Evolutionary conservation across 1,284 basidiomycete genomes (phyloP).

Genomic region (Tilletiopsis washingtonensis): DNA sequence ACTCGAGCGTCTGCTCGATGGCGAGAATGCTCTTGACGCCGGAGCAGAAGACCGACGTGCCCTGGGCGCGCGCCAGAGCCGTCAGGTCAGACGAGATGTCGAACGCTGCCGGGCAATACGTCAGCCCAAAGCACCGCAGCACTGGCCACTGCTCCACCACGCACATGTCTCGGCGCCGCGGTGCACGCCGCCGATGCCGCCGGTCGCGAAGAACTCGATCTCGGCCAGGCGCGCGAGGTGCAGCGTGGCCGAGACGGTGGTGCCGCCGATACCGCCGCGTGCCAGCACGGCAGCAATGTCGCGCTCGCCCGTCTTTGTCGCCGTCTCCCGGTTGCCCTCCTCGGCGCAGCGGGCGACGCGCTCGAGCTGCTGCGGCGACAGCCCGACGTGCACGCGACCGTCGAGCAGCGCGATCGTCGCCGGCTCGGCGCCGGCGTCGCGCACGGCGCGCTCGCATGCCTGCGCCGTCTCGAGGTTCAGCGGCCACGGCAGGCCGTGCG

Average conservation of each 20-base stretch:
- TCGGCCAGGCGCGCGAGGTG: slow-evolving; percentile 41
- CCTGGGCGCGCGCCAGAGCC: slow-evolving; percentile 37
- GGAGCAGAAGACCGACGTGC: slow-evolving; percentile 72
- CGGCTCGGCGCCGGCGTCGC: slow-evolving; percentile 67
- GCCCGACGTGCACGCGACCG: slow-evolving; percentile 78
- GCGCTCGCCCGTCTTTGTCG: slow-evolving; percentile 73
- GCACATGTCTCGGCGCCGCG: slow-evolving; percentile 77
- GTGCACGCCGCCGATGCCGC: slow-evolving; percentile 73
- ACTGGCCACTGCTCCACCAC: slow-evolving; percentile 29
- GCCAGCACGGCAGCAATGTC: slow-evolving; percentile 75
- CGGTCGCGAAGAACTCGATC: slow-evolving; percentile 47
- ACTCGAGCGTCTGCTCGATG: slow-evolving; percentile 84
- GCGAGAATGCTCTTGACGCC: slow-evolving; percentile 93
- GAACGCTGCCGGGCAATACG: no score
- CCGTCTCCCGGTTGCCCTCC: slow-evolving; percentile 18
- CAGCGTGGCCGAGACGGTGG: slow-evolving; percentile 78
- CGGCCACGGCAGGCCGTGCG: slow-evolving; percentile 65
- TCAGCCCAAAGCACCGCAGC: background rate
- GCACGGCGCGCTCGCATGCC: slow-evolving; percentile 70
- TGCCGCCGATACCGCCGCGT: slow-evolving; percentile 63
- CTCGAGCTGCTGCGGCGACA: slow-evolving; percentile 62
- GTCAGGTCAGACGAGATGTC: slow-evolving; percentile 57
- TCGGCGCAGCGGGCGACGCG: slow-evolving; percentile 57
- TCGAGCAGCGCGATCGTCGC: slow-evolving; percentile 82
- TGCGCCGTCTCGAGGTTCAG: slow-evolving; percentile 66